Conservation (phyloP, 768 basidiomycete genomes). For the Amyloporia xantha region DNA sequence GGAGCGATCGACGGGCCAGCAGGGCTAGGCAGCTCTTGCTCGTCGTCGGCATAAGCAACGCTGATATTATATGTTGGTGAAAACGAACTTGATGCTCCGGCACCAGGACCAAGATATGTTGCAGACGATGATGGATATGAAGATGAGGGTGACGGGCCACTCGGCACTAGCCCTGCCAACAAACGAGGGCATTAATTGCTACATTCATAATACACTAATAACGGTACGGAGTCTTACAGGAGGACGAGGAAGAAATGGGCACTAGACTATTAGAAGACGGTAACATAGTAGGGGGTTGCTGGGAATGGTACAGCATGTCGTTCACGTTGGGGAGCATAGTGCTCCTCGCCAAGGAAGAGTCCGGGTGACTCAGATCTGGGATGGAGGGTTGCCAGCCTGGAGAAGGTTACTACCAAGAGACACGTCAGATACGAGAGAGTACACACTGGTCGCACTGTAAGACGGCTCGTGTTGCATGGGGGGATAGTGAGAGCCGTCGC, state of each 20-base stretch:
- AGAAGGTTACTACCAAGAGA: slow-evolving; percentile 20
- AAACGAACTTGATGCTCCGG: slow-evolving; percentile 11
- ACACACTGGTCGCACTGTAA: slow-evolving; percentile 20
- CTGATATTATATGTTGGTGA: slow-evolving; percentile 16
- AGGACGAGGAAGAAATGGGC: slow-evolving; percentile 26
- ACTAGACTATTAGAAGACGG: slow-evolving; percentile 47
- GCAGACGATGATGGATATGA: slow-evolving; percentile 8
- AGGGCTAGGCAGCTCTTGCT: slow-evolving; percentile 11
- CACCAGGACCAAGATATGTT: slow-evolving; percentile 4
- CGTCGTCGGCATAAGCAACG: slow-evolving; percentile 10
- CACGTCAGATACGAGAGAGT: slow-evolving; percentile 14
- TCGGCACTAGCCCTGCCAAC: slow-evolving; percentile 38
- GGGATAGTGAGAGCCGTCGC: slow-evolving; percentile 24
- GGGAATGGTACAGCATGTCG: slow-evolving; percentile 20
- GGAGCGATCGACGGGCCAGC: slow-evolving; percentile 11
- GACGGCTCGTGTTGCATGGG: slow-evolving; percentile 18
- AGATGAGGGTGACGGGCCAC: slow-evolving; percentile 13
- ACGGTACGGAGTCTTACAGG: slow-evolving; percentile 71
- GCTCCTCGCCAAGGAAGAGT: slow-evolving; percentile 17
- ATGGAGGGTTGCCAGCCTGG: slow-evolving; percentile 24
- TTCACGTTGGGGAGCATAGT: slow-evolving; percentile 24
- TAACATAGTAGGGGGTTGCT: slow-evolving; percentile 29
- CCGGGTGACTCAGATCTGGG: slow-evolving; percentile 22
- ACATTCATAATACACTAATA: slow-evolving; percentile 65
- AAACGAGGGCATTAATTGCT: slow-evolving; percentile 58